Evolutionary conservation across 345 rosid genomes (phyloP).

Genomic region (Euclidium syriacum): DNA sequence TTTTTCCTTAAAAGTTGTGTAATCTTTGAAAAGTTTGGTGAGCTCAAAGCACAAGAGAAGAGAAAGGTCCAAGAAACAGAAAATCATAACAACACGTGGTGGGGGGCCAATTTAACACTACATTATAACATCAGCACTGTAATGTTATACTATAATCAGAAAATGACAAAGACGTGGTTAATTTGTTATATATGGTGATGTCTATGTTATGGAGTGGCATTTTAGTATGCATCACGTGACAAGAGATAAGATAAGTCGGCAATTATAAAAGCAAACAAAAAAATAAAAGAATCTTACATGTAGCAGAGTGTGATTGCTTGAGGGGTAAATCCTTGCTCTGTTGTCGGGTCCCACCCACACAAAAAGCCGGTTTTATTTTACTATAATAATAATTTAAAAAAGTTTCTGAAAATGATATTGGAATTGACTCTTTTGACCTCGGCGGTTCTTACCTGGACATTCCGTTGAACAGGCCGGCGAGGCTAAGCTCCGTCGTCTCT

Average conservation of each 20-base stretch:
- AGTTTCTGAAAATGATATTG: background rate
- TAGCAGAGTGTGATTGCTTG: constrained; percentile 26
- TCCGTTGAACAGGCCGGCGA: constrained; percentile 33
- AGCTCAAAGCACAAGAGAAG: constrained; percentile 14
- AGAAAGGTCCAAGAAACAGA: constrained; percentile 15
- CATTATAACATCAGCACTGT: background rate
- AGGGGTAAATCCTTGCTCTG: constrained; percentile 34
- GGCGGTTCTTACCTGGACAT: constrained; percentile 41
- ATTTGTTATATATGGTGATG: background rate
- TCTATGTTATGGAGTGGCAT: background rate
- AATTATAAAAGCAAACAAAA: background rate
- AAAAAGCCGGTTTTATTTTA: background rate
- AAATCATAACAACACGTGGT: constrained; percentile 28
- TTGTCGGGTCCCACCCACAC: background rate
- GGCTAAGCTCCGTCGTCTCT: constrained; percentile 51
- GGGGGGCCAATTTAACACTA: constrained; percentile 15
- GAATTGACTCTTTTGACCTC: constrained; percentile 19
- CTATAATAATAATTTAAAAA: background rate
- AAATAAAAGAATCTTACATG: constrained; percentile 23
- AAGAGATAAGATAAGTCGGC: constrained; percentile 8
- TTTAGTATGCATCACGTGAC: background rate
- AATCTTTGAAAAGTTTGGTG: background rate
- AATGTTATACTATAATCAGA: background rate
- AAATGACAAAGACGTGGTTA: constrained; percentile 6
- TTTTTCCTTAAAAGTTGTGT: background rate